These are phyloP conservation scores for Lasiodiplodia hormozganensis DNA, from an alignment of 2,329 filamentous ascomycete species.

Conservation along the genomic window DNA sequence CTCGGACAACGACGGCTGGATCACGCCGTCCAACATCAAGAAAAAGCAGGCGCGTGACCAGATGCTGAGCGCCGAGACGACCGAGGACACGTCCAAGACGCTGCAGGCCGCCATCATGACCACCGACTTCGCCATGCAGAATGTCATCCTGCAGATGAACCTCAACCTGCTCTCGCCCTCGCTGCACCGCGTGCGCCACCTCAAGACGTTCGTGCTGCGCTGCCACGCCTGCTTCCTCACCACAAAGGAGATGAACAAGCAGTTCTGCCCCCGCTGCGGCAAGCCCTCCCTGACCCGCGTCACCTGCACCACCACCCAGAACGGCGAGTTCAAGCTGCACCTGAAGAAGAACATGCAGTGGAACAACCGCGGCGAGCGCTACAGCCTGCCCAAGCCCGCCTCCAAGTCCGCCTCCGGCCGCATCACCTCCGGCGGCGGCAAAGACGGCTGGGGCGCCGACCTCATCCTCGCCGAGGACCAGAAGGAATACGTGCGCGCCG, in stretches of 20 bases:
- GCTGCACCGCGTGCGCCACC: constrained; percentile 78
- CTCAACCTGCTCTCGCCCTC: constrained; percentile 83
- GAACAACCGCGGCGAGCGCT: constrained; percentile 92
- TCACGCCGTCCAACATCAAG: constrained; percentile 90
- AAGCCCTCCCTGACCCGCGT: constrained; percentile 85
- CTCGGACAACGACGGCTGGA: constrained; percentile 79
- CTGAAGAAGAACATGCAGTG: constrained; percentile 95
- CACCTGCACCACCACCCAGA: constrained; percentile 80
- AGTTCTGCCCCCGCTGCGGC: constrained; percentile 93
- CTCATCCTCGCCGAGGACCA: constrained; percentile 93
- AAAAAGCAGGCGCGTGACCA: constrained; percentile 77
- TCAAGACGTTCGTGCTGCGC: constrained; percentile 88
- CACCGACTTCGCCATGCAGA: constrained; percentile 97
- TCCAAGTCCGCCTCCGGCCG: constrained; percentile 83
- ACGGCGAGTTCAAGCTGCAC: constrained; percentile 83
- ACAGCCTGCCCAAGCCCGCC: constrained; percentile 89
- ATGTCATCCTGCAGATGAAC: constrained; percentile 93
- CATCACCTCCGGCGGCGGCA: constrained; percentile 69
- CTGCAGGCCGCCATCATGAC: constrained; percentile 93
- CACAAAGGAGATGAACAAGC: constrained; percentile 81
- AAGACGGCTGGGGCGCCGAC: constrained; percentile 83
- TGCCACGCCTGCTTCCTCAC: constrained; percentile 83
- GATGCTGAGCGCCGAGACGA: constrained; percentile 48
- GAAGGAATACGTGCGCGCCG: constrained; percentile 80
- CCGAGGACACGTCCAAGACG: constrained; percentile 61